phyloP scores from a whole-genome alignment of 495 filamentous ascomycete species.

The Astrothelium macrocarpum region DNA sequence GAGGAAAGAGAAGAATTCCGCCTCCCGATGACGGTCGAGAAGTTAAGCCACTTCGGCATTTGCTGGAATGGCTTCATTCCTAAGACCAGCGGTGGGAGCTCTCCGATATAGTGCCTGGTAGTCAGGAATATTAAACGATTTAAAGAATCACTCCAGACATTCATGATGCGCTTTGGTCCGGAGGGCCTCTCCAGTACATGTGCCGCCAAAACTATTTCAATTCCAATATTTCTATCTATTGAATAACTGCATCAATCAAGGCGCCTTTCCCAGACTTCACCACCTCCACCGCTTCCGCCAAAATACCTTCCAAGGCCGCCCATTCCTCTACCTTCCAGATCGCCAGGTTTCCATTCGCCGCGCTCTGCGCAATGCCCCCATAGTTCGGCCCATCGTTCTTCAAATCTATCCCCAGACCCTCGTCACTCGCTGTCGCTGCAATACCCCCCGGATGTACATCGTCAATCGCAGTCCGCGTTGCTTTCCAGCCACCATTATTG shows the following conservation, averaged over 20 bases:
- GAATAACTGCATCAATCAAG: slow-evolving; percentile 10
- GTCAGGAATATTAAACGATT: no score
- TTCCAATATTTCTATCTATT: no score
- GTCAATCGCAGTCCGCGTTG: slow-evolving; percentile 38
- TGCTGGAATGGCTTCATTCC: no score
- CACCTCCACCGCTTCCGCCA: slow-evolving; percentile 9
- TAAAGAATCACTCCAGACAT: no score
- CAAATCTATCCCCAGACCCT: slow-evolving; percentile 10
- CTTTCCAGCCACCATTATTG: slow-evolving; percentile 65
- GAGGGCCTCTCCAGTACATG: no score
- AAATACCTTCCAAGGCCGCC: slow-evolving; percentile 3
- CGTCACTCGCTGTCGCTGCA: slow-evolving; percentile 5
- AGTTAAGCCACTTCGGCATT: no score
- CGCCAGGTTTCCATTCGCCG: slow-evolving; percentile 42
- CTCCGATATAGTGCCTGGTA: no score
- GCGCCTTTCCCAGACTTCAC: slow-evolving; percentile 12
- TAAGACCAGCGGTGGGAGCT: no score
- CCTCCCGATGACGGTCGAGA: no score
- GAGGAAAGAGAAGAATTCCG: no score
- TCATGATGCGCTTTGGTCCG: no score
- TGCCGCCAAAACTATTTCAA: no score
- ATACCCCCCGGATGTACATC: slow-evolving; percentile 11
- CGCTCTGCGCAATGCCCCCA: slow-evolving; percentile 75
- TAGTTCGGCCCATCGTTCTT: slow-evolving; percentile 52
- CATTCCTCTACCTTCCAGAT: neutral